Percentiles rank a stretch among this genome's conserved stretches.
These are phyloP conservation scores for Globisporangium canariense DNA, from an alignment of 352 stramenopile species.

Conservation along the genomic window DNA sequence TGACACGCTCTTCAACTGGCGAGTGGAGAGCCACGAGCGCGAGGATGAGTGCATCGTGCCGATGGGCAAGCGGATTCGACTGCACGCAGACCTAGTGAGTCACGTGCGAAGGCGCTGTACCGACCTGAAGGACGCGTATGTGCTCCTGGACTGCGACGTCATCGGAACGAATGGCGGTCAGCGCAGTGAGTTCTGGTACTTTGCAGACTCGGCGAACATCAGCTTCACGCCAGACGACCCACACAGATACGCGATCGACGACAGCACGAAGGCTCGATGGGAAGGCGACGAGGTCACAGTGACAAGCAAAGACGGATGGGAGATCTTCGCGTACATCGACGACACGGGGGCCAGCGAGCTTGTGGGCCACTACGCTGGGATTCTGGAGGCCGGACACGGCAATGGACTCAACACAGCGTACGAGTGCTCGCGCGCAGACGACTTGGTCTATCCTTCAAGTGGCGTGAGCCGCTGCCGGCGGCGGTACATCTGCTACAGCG, in stretches of 20 bases:
- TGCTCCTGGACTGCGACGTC: slow-evolving; percentile 15
- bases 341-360: slow-evolving; percentile 3
- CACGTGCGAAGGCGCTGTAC: slow-evolving; percentile 8
- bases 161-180: neutral
- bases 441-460: neutral
- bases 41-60: slow-evolving; percentile 9
- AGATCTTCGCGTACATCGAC: slow-evolving; percentile 17
- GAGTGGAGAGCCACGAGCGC: neutral
- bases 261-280: neutral
- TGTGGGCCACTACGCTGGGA: neutral
- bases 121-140: slow-evolving; percentile 13
- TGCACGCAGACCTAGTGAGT: slow-evolving; percentile 13
- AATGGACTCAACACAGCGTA: slow-evolving; percentile 7
- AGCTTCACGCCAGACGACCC: neutral
- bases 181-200: slow-evolving; percentile 20
- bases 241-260: slow-evolving; percentile 1
- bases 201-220: slow-evolving; percentile 6
- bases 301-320: neutral
- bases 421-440: slow-evolving; percentile 16
- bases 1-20: slow-evolving; percentile 3
- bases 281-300: slow-evolving; percentile 12
- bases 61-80: slow-evolving; percentile 2
- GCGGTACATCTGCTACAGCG: slow-evolving; percentile 16
- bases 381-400: slow-evolving; percentile 9
- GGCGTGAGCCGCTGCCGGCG: slow-evolving; percentile 1